Evolutionary conservation across 495 filamentous ascomycete species (phyloP).

Genomic region (Aspergillus cavernicola): DNA sequence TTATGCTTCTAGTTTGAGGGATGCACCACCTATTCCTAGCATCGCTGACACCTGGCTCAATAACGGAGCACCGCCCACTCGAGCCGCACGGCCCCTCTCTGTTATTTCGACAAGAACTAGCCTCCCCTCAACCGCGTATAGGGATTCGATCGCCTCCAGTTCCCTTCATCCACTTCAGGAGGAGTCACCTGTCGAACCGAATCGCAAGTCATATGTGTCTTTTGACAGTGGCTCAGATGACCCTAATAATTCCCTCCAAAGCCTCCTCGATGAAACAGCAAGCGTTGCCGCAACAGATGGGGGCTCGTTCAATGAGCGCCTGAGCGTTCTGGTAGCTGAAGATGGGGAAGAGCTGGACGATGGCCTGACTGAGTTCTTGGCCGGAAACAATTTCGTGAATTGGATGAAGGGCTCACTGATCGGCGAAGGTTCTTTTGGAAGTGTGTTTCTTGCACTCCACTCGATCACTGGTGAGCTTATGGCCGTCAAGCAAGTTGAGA

Average conservation of each 20-base stretch:
- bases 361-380: conserved; percentile 75
- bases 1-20: conserved; percentile 83
- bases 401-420: conserved; percentile 99
- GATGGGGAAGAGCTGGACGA: conserved; percentile 87
- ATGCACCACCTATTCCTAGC: conserved; percentile 86
- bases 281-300: conserved; percentile 63
- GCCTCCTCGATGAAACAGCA: conserved; percentile 80
- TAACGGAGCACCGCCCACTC: conserved; percentile 36
- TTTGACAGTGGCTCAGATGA: conserved; percentile 88
- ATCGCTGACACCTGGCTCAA: conserved; percentile 93
- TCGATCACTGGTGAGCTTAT: conserved; percentile 96
- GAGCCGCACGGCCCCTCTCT: conserved; percentile 57
- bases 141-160: conserved; percentile 83
- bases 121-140: conserved; percentile 57
- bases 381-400: conserved; percentile 91
- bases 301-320: conserved; percentile 64
- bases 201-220: conserved; percentile 94
- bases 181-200: conserved; percentile 83
- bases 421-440: conserved; percentile 94
- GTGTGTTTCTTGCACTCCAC: conserved; percentile 94
- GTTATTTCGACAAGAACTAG: conserved; percentile 51
- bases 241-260: conserved; percentile 59
- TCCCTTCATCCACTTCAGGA: conserved; percentile 87
- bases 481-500: conserved; percentile 97
- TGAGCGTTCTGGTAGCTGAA: conserved; percentile 58